These are phyloP conservation scores for Sphagnum magellanicum DNA, from an alignment of 228 moss, liverwort and hornwort species.

Conservation along the genomic window DNA sequence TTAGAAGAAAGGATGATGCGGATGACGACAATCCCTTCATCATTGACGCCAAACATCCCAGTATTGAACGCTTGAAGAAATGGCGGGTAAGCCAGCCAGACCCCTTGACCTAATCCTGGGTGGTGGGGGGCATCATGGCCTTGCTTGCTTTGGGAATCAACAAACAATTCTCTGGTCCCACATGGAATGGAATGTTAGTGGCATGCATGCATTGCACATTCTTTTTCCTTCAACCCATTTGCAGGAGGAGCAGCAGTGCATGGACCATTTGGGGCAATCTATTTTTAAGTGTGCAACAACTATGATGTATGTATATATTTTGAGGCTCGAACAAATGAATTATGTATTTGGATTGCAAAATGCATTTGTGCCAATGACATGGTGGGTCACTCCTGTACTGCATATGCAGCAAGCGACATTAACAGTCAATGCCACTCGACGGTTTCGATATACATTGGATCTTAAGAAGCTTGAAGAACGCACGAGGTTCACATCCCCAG, in stretches of 20 bases:
- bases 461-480: slow-evolving; percentile 51
- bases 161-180: not conserved
- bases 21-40: slow-evolving; percentile 44
- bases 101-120: not conserved
- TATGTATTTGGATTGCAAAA: not conserved
- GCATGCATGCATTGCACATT: too few relatives aligned
- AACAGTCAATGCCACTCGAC: slow-evolving; percentile 76
- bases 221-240: not conserved
- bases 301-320: not conserved
- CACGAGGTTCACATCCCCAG: slow-evolving; percentile 34
- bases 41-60: slow-evolving; percentile 31
- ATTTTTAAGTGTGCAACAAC: not conserved
- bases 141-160: not conserved
- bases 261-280: not conserved
- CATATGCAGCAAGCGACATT: slow-evolving; percentile 79
- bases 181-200: not conserved
- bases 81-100: slow-evolving; percentile 32
- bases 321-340: not conserved
- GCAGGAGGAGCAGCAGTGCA: not conserved
- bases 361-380: not conserved
- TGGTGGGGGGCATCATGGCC: not conserved
- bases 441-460: slow-evolving; percentile 81
- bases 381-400: not conserved
- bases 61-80: slow-evolving; percentile 33
- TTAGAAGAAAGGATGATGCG: slow-evolving; percentile 5